These are phyloP conservation scores for Mucor sp. DNA, from an alignment of 371 early-diverging fungal genomes.

Conservation along the genomic window DNA sequence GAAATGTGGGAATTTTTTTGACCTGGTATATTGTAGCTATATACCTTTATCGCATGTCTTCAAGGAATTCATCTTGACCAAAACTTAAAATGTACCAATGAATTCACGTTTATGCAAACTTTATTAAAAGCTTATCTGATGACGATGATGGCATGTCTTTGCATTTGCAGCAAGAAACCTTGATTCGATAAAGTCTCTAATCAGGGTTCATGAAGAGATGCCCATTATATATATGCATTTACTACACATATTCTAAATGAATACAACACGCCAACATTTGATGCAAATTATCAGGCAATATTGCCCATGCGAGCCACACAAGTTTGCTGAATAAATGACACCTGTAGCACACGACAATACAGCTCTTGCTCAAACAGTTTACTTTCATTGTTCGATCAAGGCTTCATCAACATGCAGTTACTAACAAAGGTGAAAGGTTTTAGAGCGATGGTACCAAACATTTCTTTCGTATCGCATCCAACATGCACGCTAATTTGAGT, in stretches of 20 bases:
- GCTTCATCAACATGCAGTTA: conserved; percentile 68
- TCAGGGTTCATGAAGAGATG: too few relatives aligned
- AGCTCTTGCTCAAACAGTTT: background rate
- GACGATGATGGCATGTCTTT: background rate
- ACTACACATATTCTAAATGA: too few relatives aligned
- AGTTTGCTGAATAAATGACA: too few relatives aligned
- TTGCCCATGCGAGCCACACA: too few relatives aligned
- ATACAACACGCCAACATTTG: too few relatives aligned
- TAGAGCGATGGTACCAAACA: background rate
- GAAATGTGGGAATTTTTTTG: background rate
- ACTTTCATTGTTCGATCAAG: background rate
- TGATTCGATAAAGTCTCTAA: too few relatives aligned
- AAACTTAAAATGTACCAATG: background rate
- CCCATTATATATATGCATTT: too few relatives aligned
- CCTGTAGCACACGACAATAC: too few relatives aligned
- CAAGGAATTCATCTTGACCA: background rate
- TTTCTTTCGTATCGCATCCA: background rate
- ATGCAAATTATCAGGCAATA: too few relatives aligned
- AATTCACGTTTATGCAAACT: background rate
- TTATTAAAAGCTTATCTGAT: background rate
- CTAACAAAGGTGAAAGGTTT: conserved; percentile 71
- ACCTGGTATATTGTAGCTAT: too few relatives aligned
- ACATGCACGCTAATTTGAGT: conserved; percentile 78
- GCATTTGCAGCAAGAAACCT: background rate
- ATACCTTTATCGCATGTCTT: background rate